Evolutionary conservation across 2,329 filamentous ascomycete species (phyloP), one percentile per base, ranked within the genome.

Genomic region (Aspergillus neoniger): DNA sequence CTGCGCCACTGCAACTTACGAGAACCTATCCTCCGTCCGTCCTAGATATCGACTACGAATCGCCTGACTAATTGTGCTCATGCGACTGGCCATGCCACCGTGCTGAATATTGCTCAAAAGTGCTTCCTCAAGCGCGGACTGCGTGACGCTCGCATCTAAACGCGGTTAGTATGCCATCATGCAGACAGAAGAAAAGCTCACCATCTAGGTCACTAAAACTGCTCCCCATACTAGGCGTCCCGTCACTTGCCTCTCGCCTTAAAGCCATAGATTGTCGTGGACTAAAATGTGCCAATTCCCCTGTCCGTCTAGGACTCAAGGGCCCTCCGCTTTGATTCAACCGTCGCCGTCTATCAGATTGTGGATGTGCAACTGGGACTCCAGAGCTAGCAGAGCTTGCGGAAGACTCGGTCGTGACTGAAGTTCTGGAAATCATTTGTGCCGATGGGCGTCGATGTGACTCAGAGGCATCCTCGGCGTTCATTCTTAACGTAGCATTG

Each of bases 141-240:
- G 85, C 55, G 86, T 88, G 21, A 89, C 83, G 62, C 85, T 86
- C 7, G 85, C 81, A 76, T 86, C 85, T 85, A 63, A 17, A 48
- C 55, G 44, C 17, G 55, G 58, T 59, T 15, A 56, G 38, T 48
- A 54, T 25, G 10, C 1, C 9, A 9, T 5, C 43, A 10, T 8
- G 32, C n/a, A 19, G 12, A 55, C 15, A 8, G 10, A 28, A 10
- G 23, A 30, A 6, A 25, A 17, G 62, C 72, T 59, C 74, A 84
- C 85, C 85, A 70, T 88, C 86, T 38, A 89, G 76, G 71, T 88
- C 86, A 65, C 85, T 87, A 67, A 88, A 88, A 58, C 85, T 88
- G 63, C 85, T 88, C 0, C 86, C 86, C 83, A 87, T 87, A 63
- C 84, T 86, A 3, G 84, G 84, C 9, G 82, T 84, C 12, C 83